phyloP scores from a whole-genome alignment of 2,329 filamentous ascomycete genomes.

The Botryotinia narcissicola region DNA sequence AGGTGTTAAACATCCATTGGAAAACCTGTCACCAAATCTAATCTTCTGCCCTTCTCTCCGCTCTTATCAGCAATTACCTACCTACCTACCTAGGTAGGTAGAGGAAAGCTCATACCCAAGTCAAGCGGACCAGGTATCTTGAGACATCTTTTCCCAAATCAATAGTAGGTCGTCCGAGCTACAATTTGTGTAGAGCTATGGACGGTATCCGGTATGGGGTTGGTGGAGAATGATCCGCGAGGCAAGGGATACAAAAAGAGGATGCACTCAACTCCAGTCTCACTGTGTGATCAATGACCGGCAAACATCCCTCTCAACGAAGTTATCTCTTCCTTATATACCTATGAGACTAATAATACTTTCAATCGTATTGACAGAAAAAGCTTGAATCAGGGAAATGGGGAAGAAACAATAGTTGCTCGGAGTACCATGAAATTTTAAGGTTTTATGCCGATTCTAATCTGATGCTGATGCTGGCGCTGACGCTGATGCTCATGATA shows the following conservation, averaged over 20 bases:
- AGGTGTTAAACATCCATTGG: neutral
- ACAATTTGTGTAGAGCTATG: neutral
- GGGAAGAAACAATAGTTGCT: neutral
- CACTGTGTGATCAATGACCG: neutral
- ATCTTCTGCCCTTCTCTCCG: neutral
- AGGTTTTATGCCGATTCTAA: neutral
- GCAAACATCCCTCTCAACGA: neutral
- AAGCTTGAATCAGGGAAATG: neutral
- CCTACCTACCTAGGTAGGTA: no score
- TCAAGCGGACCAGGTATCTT: neutral
- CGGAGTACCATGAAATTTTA: neutral
- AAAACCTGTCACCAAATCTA: neutral
- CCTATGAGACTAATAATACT: neutral
- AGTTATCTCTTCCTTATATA: neutral
- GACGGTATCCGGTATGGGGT: neutral
- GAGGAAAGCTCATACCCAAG: neutral
- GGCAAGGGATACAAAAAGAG: neutral
- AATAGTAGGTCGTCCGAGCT: neutral
- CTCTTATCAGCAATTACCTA: neutral
- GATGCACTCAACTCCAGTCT: slow-evolving; percentile 1
- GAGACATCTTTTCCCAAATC: slow-evolving; percentile 11
- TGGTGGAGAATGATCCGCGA: slow-evolving; percentile 2
- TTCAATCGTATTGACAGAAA: neutral
- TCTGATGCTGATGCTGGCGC: neutral
- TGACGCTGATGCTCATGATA: neutral